Evolutionary conservation across 306 rosid genomes (phyloP), one percentile per base, ranked within the genome.

Genomic region (Ceratonia siliqua): DNA sequence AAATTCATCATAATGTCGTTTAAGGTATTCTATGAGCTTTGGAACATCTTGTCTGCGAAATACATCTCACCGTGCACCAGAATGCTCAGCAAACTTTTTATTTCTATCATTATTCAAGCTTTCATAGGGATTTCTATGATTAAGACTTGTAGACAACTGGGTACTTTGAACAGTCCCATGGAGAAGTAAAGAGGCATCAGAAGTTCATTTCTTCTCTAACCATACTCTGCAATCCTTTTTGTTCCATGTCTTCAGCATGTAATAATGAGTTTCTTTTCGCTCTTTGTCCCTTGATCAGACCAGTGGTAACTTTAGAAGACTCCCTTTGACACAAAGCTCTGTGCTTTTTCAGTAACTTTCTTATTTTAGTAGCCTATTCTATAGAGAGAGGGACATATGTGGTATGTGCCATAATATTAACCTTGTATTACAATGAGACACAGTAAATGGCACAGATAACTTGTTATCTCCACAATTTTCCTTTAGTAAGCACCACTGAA

Each of bases 31-130:
- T 22, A 83, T 65, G 69, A 95, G 96, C 84, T 82, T 92, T 12
- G 98, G 92, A 66, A 89, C 98, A 79, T 95, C 99, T 90, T 95
- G 91, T 74, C 92, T 86, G 35, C 97, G 98, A 70, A 92, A 95
- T 53, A 95, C 90, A 68, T 95, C 99, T 98, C 99, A 95, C 63
- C 83, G 92, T 33, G 96, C 96, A 58, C 87, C 84, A 57, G 78
- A 82, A 68, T 75, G 73, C 80, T 81, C 78, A 1, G 74, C 27
- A 4, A 61, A 35, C 52, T 62, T 21, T 59, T 74, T 79, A 62
- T 75, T 79, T 66, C 78, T 74, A 67, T 48, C 66, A 55, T 68
- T 50, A 35, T 67, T 55, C 14, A 85, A 79, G 74, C 73, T 87
- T 72, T 82, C 77, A 46, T 48, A 63, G 17, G 71, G 81, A 74